Conservation (phyloP, 305 asterid species). For the Galium porrigens region DNA sequence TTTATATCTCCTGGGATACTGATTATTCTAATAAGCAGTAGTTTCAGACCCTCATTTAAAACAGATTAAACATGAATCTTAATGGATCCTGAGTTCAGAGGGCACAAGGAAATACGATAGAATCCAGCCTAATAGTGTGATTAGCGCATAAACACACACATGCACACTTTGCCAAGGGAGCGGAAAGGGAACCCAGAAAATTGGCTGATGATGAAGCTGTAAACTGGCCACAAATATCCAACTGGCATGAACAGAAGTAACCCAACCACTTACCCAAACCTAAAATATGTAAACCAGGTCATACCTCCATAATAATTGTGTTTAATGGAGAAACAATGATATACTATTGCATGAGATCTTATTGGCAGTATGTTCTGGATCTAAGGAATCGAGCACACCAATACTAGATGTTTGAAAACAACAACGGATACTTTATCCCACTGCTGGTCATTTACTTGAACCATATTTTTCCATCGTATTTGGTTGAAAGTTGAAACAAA, state of each 20-base stretch:
- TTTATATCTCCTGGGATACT: background rate
- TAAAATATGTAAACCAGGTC: background rate
- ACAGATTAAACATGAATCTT: background rate
- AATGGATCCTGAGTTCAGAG: background rate
- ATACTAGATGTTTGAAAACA: background rate
- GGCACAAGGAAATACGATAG: background rate
- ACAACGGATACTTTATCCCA: background rate
- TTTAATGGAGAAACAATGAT: background rate
- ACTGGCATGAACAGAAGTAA: background rate
- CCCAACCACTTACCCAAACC: background rate
- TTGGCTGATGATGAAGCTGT: background rate
- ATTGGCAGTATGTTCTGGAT: background rate
- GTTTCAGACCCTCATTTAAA: background rate
- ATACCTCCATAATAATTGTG: background rate
- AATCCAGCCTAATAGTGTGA: background rate
- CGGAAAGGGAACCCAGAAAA: background rate
- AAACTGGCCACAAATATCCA: background rate
- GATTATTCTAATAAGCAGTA: background rate
- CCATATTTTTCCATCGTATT: too few relatives aligned
- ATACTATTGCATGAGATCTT: background rate
- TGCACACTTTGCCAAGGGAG: background rate
- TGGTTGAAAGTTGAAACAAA: background rate
- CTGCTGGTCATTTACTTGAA: background rate
- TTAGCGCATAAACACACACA: background rate
- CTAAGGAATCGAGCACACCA: background rate